A percentile compares a stretch with the other conserved stretches of the same genome.
Conservation (phyloP, 257 asterid genomes). For the Penstemon barbatus region DNA sequence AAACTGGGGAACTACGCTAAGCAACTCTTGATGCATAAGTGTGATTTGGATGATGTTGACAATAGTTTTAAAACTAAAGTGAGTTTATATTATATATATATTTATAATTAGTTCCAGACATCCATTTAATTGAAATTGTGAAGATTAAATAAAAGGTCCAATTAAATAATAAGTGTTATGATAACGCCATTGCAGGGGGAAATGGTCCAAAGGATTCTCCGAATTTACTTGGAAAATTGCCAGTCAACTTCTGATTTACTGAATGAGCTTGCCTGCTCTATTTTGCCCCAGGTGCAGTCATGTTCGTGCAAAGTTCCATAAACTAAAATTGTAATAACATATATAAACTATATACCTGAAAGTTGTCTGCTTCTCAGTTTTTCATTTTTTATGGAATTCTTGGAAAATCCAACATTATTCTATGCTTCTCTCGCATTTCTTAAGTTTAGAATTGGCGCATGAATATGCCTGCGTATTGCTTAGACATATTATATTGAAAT, state of each 20-base stretch:
- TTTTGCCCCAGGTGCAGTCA: slow-evolving; percentile 65
- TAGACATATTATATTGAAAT: background rate
- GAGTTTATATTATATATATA: slow-evolving; percentile 17
- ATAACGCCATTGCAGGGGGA: slow-evolving; percentile 64
- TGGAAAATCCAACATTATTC: background rate
- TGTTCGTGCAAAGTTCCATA: slow-evolving; percentile 18
- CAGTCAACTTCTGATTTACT: slow-evolving; percentile 64
- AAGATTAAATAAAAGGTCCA: slow-evolving; percentile 18
- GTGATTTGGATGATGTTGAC: slow-evolving; percentile 47
- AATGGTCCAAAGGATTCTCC: slow-evolving; percentile 75
- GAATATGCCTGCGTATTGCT: background rate
- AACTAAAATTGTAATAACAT: slow-evolving; percentile 1
- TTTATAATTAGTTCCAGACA: background rate
- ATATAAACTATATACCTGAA: background rate
- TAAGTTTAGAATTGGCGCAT: background rate
- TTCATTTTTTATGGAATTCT: background rate
- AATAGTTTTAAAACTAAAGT: slow-evolving; percentile 61
- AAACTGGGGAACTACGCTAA: slow-evolving; percentile 67
- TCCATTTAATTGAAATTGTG: slow-evolving; percentile 15
- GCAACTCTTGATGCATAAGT: slow-evolving; percentile 65
- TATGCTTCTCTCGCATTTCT: slow-evolving; percentile 9
- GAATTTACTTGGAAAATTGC: slow-evolving; percentile 65
- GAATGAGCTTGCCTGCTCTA: slow-evolving; percentile 67
- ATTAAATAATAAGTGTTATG: slow-evolving; percentile 21
- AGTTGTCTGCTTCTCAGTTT: background rate